Evolutionary conservation across 2,329 filamentous ascomycete species (phyloP), one percentile per base, ranked within the genome.

Genomic region (Penicillium sp.): DNA sequence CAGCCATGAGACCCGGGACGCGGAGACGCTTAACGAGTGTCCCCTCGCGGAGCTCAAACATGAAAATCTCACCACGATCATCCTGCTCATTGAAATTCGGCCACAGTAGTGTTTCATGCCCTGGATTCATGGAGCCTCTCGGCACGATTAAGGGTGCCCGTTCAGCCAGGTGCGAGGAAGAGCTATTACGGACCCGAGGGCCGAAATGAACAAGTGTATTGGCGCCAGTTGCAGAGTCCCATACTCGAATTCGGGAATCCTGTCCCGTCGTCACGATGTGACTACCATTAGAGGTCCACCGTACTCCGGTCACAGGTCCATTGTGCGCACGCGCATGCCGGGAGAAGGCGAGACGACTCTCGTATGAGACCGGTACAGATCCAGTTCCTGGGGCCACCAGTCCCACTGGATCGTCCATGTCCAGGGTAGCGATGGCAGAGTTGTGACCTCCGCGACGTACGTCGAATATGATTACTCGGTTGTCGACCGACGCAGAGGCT

Each of bases 121-220:
- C 81, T 0, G 82, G 76, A 5, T 78, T 74, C 3, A 83, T 83
- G 27, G 88, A 70, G 8, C 82, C 79, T 0, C 79, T 79, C 0
- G 92, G 91, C 0, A 86, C 81, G 9, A 87, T 73, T 54, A 91
- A 76, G 57, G 91, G 85, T 45, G 79, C 81, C 21, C 84, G 78
- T 58, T 82, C 86, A 21, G 83, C 83, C 6, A 88, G 78, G 65
- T 83, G 86, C 63, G 78, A 82, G 53, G 61, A 82, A 49, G 62
- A 79, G 74, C 63, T 82, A 71, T 97, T 97, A 66, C 87, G 88
- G 41, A 97, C 82, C 29, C 87, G 82, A 0, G 93, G 90, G 0
- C 92, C 92, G 70, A 97, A 97, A 72, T 89, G 93, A 0, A 89
- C 90, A 6, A 97, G 84, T 0, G 90, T 96, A 73, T 97, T 97